A percentile compares a stretch with the other conserved stretches of the same genome.
Conservation (phyloP, 2,329 filamentous ascomycete species). For the Nigrograna mackinnonii region DNA sequence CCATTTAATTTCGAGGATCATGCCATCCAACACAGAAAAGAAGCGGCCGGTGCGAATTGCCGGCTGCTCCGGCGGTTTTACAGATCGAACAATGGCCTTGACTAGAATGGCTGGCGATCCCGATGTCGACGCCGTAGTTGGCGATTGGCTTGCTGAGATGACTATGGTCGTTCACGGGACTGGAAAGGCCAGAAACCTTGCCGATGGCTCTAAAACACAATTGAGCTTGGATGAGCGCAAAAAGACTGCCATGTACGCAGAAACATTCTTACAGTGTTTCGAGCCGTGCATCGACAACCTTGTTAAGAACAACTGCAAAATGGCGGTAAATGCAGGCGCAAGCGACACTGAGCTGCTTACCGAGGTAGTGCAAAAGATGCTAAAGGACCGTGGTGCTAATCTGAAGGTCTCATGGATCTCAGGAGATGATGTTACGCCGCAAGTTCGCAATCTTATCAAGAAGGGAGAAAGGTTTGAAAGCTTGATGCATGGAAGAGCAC, state of each 20-base stretch:
- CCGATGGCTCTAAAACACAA: constrained; percentile 31
- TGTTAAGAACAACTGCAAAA: constrained; percentile 22
- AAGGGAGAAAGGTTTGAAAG: constrained; percentile 43
- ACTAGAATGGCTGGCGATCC: constrained; percentile 28
- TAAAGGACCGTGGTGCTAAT: constrained; percentile 11
- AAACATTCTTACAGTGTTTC: constrained; percentile 54
- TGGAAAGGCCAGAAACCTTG: constrained; percentile 38
- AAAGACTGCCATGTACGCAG: constrained; percentile 29
- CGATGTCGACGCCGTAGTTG: constrained; percentile 24
- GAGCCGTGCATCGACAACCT: constrained; percentile 37
- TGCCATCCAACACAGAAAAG: constrained; percentile 12
- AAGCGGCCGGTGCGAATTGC: constrained; percentile 34
- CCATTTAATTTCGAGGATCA: too few species aligned
- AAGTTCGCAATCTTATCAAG: constrained; percentile 27
- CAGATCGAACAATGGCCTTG: constrained; percentile 43
- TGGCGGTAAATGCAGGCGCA: constrained; percentile 26
- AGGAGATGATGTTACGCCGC: constrained; percentile 39
- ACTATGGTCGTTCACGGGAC: constrained; percentile 31
- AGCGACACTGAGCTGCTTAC: constrained; percentile 18
- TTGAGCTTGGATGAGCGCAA: constrained; percentile 39
- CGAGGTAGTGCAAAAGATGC: constrained; percentile 17
- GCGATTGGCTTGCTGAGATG: constrained; percentile 32
- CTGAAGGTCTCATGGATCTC: constrained; percentile 39
- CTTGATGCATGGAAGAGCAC: constrained; percentile 39
- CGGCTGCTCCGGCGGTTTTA: constrained; percentile 43